phyloP scores from a whole-genome alignment of 2,329 filamentous ascomycete species.

The Aspergillus aculeatus region DNA sequence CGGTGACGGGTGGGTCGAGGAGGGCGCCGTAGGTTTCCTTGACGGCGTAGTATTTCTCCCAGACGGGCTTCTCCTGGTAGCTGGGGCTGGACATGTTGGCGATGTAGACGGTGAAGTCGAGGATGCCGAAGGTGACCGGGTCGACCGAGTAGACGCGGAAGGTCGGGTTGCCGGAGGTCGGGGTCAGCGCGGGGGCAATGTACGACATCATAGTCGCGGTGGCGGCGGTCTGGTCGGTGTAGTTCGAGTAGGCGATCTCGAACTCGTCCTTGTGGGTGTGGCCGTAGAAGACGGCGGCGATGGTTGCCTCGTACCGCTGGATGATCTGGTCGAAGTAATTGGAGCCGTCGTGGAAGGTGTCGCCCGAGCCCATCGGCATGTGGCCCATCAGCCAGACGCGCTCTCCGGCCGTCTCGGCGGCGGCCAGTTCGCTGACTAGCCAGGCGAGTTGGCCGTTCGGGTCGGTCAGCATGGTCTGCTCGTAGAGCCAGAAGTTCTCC shows the following conservation, averaged over 20 bases:
- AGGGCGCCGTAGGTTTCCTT: conserved; percentile 49
- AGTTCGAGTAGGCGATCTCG: conserved; percentile 56
- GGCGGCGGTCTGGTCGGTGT: conserved; percentile 42
- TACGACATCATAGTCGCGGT: conserved; percentile 52
- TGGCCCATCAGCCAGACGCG: conserved; percentile 57
- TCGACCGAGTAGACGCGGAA: conserved; percentile 58
- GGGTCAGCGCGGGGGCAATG: conserved; percentile 54
- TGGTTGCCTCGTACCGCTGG: conserved; percentile 55
- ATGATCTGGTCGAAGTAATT: conserved; percentile 58
- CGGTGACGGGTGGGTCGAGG: conserved; percentile 32
- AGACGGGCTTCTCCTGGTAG: conserved; percentile 53
- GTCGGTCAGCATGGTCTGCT: conserved; percentile 54
- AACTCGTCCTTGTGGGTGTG: conserved; percentile 57
- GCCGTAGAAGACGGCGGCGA: conserved; percentile 56
- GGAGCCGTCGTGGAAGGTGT: conserved; percentile 49
- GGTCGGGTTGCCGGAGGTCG: conserved; percentile 55
- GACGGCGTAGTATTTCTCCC: conserved; percentile 48
- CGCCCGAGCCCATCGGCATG: conserved; percentile 48
- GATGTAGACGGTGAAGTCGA: conserved; percentile 51
- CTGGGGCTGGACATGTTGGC: conserved; percentile 55
- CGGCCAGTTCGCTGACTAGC: conserved; percentile 53
- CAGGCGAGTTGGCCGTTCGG: conserved; percentile 50
- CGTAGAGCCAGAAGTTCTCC: conserved; percentile 50
- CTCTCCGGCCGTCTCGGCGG: conserved; percentile 53
- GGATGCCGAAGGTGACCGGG: conserved; percentile 53